These are phyloP conservation scores for Phytopythium ostracodes DNA, from an alignment of 352 stramenopile species.

Conservation along the genomic window DNA sequence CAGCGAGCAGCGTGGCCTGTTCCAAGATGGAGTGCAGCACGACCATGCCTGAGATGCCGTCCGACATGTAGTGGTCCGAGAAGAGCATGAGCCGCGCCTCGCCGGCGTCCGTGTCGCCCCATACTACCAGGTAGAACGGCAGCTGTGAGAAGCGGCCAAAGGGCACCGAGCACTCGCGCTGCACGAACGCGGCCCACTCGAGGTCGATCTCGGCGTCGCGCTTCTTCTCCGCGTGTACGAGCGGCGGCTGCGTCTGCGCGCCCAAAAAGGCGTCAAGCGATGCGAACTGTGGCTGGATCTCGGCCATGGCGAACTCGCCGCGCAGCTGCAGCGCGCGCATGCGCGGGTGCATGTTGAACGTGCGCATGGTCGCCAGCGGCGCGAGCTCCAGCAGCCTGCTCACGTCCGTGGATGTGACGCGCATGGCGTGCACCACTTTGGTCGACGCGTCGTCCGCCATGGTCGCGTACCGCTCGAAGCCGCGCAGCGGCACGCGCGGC, in stretches of 20 bases:
- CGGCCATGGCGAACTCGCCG: constrained; percentile 29
- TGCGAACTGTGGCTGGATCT: constrained; percentile 36
- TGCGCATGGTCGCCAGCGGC: constrained; percentile 40
- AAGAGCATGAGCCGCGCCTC: constrained; percentile 36
- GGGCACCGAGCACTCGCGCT: constrained; percentile 18
- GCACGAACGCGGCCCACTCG: too few species aligned
- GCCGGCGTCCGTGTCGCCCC: constrained; percentile 6
- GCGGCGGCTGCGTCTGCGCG: too few species aligned
- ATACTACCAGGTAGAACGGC: constrained; percentile 42
- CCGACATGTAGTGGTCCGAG: constrained; percentile 48
- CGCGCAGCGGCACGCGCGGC: constrained; percentile 19
- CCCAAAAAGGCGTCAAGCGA: too few species aligned
- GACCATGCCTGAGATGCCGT: constrained; percentile 27
- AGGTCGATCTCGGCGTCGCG: constrained; percentile 25
- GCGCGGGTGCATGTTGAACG: constrained; percentile 57
- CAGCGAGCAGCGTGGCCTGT: too few species aligned
- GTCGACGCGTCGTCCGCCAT: constrained; percentile 9
- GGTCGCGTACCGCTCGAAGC: constrained; percentile 29
- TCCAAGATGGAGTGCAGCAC: too few species aligned
- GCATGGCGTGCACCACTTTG: constrained; percentile 32
- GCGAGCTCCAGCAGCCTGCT: constrained; percentile 25
- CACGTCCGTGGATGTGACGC: constrained; percentile 6
- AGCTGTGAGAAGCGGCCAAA: constrained; percentile 47
- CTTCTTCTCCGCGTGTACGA: constrained; percentile 27
- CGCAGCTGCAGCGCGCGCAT: constrained; percentile 37